Base-by-base conservation (phyloP, 768 basidiomycete genomes). In the Podaxis sp. region DNA sequence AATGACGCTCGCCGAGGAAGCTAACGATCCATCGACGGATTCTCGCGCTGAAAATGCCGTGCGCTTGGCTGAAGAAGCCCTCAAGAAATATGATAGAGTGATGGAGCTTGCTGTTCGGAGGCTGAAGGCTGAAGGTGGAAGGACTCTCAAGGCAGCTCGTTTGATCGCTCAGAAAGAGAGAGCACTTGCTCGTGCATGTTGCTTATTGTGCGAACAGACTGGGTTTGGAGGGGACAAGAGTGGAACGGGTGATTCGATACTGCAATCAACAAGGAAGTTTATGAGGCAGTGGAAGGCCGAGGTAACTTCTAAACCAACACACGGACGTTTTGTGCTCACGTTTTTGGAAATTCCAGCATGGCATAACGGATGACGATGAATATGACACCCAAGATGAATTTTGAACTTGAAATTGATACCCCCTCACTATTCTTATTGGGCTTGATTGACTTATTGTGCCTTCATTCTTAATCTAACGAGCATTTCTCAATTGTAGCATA, bases 161-260 rank as follows among this genome's bases (percentile, higher is more conserved):
- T 66, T 70, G 11, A 76, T 82, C 42, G 76, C 75, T 22, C 64
- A 69, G 2, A 77, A 75, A 60, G 79, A 81, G 63, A 72, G 77
- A 48, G 72, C 70, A 4, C 69, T 82, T 15, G 76, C 76, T 0
- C 73, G 75, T 53, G 76, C 75, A 0, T 80, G 78, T 57, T 82
- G 81, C 62, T 68, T 81, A 63, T 70, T 82, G 15, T 78, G 75
- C 52, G 81, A 82, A 66, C 81, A 82, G 66, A 81, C 80, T 0
- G 80, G 80, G 0, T 81, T 72, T 68, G 80, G 81, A 0, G 73
- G 75, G 2, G 74, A 75, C 2, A 78, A 79, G 11, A 74, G 76
- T 49, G 79, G 77, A 44, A 76, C 77, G 69, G 78, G 76, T 5
- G 76, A 77, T 63, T 71, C 72, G 2, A 68, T 82, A 7, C 69